phyloP scores from a whole-genome alignment of 257 asterid species.

The Avicennia marina region DNA sequence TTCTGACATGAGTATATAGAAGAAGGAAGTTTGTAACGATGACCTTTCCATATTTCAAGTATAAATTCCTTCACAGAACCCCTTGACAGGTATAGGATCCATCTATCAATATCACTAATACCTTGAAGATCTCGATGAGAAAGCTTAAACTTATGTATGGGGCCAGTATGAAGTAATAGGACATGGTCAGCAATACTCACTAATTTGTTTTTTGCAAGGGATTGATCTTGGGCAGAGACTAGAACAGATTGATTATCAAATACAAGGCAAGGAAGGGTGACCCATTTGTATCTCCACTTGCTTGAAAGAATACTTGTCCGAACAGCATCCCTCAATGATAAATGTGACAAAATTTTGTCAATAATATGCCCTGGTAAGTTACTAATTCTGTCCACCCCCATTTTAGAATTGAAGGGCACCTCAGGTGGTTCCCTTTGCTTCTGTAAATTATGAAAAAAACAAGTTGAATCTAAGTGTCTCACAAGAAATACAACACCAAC shows the following conservation, averaged over 20 bases:
- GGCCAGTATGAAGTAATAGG: constrained; percentile 77
- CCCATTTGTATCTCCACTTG: constrained; percentile 98
- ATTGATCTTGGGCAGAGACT: constrained; percentile 73
- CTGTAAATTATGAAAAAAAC: constrained; percentile 27
- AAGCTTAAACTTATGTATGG: constrained; percentile 81
- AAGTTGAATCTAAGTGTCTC: background rate
- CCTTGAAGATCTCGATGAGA: constrained; percentile 97
- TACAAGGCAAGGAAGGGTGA: constrained; percentile 67
- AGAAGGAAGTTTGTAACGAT: constrained; percentile 87
- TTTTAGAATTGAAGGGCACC: constrained; percentile 29
- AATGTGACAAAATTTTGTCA: constrained; percentile 76
- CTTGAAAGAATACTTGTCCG: constrained; percentile 75
- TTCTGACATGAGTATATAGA: constrained; percentile 66
- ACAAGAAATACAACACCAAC: background rate
- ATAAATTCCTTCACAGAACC: constrained; percentile 68
- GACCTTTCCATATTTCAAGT: constrained; percentile 98
- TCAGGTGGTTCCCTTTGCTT: constrained; percentile 66
- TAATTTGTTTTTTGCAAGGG: constrained; percentile 59
- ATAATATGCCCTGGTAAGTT: constrained; percentile 77
- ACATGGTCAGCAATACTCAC: constrained; percentile 83
- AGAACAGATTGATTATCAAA: constrained; percentile 82
- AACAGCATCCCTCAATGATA: constrained; percentile 85
- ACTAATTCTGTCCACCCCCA: constrained; percentile 61
- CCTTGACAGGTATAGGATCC: constrained; percentile 92
- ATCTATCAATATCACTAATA: constrained; percentile 76